A percentile compares a stretch with the other conserved stretches of the same genome.
Conservation (phyloP, 2,329 filamentous ascomycete genomes). For the Cercospora berteroae region DNA sequence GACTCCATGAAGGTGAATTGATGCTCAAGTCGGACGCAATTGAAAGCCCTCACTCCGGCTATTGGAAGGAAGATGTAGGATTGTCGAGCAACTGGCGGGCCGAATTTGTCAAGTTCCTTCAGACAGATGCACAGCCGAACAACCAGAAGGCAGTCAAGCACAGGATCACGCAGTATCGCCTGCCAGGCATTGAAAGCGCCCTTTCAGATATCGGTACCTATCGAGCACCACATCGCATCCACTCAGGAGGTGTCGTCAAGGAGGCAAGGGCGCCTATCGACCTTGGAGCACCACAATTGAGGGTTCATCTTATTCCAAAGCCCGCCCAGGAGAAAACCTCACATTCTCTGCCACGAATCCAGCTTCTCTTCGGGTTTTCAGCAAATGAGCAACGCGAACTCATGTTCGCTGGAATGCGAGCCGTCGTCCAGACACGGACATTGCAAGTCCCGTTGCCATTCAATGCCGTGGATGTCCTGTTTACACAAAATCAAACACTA, state of each 20-base stretch:
- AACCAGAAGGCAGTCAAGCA: background rate
- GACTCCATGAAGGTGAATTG: background rate
- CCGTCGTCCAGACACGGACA: conserved; percentile 20
- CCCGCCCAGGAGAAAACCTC: background rate
- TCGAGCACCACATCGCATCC: background rate
- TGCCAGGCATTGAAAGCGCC: background rate
- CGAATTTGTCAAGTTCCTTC: background rate
- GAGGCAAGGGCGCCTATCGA: background rate
- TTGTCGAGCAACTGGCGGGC: background rate
- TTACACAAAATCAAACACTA: conserved; percentile 18
- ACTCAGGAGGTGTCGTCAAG: background rate
- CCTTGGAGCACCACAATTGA: background rate
- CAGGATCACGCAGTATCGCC: background rate
- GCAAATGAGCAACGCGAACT: conserved; percentile 3
- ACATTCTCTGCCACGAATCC: conserved; percentile 15
- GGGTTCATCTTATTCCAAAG: conserved; percentile 5
- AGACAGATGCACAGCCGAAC: background rate
- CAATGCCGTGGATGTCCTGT: conserved; percentile 26
- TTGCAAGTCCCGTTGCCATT: conserved; percentile 25
- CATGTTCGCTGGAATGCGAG: conserved; percentile 15
- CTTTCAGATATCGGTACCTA: conserved; percentile 6
- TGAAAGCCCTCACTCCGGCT: background rate
- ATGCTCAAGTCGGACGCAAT: background rate
- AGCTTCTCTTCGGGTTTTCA: conserved; percentile 21
- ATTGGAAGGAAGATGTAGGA: background rate